Conservation (phyloP, 2,329 filamentous ascomycete species). For the Alternaria panax region DNA sequence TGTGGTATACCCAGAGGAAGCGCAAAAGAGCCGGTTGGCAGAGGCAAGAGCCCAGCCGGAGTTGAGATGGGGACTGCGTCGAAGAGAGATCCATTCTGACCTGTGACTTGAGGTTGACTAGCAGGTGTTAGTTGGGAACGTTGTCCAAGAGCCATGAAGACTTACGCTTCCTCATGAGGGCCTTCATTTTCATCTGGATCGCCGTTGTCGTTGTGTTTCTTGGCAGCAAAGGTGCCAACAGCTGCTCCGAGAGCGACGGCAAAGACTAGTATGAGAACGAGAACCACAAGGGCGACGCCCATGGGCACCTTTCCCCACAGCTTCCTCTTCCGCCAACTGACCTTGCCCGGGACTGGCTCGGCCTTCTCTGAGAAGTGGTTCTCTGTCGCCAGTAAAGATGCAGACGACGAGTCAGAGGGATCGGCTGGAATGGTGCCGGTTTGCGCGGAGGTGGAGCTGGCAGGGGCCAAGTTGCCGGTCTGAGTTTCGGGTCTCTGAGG, state of each 20-base stretch:
- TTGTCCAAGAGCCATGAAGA: background rate
- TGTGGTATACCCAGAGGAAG: slow-evolving; percentile 58
- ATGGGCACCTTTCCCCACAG: slow-evolving; percentile 59
- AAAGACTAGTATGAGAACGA: slow-evolving; percentile 56
- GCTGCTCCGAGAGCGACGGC: slow-evolving; percentile 61
- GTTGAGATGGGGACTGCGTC: slow-evolving; percentile 61
- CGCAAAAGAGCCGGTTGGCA: slow-evolving; percentile 59
- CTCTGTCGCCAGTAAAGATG: slow-evolving; percentile 36
- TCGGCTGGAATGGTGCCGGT: slow-evolving; percentile 31
- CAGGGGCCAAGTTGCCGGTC: slow-evolving; percentile 33
- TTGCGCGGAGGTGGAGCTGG: slow-evolving; percentile 19
- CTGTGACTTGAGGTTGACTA: slow-evolving; percentile 55
- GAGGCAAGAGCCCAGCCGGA: slow-evolving; percentile 53
- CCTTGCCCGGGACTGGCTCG: slow-evolving; percentile 30
- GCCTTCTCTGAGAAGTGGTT: slow-evolving; percentile 39
- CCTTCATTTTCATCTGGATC: slow-evolving; percentile 20
- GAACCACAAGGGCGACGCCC: slow-evolving; percentile 57
- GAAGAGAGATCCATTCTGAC: slow-evolving; percentile 54
- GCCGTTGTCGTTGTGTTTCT: slow-evolving; percentile 36
- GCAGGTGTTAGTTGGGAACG: slow-evolving; percentile 22
- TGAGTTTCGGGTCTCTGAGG: slow-evolving; percentile 44
- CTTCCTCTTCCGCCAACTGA: slow-evolving; percentile 52
- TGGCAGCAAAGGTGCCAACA: slow-evolving; percentile 62
- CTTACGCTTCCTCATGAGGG: slow-evolving; percentile 42
- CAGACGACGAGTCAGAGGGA: slow-evolving; percentile 38